A percentile compares a stretch with the other conserved stretches of the same genome.
phyloP scores from a whole-genome alignment of 2,329 filamentous ascomycete species.

The Dactylellina sp. region DNA sequence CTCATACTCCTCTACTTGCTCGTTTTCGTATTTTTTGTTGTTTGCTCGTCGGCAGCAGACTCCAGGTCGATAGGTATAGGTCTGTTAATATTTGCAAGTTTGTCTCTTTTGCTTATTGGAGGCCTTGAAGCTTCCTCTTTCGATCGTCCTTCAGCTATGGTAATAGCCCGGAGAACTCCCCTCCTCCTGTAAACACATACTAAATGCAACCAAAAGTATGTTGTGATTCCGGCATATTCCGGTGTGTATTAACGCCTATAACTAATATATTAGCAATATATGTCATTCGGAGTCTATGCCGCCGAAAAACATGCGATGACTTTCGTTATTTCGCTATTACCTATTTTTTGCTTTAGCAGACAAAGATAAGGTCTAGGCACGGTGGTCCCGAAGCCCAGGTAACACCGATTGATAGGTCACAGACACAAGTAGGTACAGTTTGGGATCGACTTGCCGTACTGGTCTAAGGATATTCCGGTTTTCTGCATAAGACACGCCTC shows the following conservation, averaged over 20 bases:
- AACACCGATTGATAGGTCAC: conserved; percentile 5
- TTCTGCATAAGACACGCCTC: conserved; percentile 18
- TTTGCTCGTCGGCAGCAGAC: conserved; percentile 1
- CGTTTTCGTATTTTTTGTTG: neutral
- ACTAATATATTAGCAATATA: conserved; percentile 1
- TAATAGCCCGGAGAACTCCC: neutral
- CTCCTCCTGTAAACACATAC: neutral
- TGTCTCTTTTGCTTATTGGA: too few species aligned
- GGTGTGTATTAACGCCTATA: neutral
- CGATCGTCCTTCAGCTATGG: conserved; percentile 12
- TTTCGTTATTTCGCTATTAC: neutral
- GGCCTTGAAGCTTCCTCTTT: conserved; percentile 6
- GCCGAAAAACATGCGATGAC: neutral
- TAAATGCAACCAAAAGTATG: neutral
- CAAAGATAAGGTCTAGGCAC: neutral
- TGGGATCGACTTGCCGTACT: conserved; percentile 33
- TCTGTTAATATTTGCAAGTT: too few species aligned
- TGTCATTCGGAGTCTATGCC: conserved; percentile 1
- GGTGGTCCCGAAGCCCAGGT: conserved; percentile 2
- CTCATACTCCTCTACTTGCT: conserved; percentile 9
- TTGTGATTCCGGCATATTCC: neutral
- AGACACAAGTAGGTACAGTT: neutral
- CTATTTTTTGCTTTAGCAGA: neutral
- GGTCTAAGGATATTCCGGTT: neutral
- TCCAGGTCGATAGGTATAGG: neutral